These are phyloP conservation scores for Rhizopogon vulgaris DNA, from an alignment of 768 basidiomycete species.

Conservation along the genomic window DNA sequence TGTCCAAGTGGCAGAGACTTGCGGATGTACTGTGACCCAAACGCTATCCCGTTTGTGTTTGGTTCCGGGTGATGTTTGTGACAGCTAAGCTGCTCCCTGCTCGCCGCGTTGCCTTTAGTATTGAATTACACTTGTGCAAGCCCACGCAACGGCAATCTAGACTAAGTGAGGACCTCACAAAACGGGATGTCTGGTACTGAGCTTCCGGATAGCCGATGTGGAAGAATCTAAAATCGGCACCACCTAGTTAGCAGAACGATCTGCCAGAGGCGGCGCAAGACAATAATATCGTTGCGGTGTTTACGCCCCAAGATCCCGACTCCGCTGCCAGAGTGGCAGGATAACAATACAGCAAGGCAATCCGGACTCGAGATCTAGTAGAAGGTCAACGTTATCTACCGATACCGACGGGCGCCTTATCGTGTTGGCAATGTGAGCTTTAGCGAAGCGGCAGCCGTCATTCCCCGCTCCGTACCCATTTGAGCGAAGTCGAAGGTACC, in stretches of 20 bases:
- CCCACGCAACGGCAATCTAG: too few species aligned
- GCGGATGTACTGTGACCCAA: constrained; percentile 20
- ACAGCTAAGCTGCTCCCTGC: neutral
- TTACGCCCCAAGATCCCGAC: too few species aligned
- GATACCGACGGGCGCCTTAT: neutral
- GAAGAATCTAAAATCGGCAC: too few species aligned
- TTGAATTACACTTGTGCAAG: neutral
- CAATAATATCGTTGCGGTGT: too few species aligned
- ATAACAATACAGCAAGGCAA: neutral
- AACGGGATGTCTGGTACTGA: neutral
- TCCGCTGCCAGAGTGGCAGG: too few species aligned
- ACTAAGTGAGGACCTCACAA: neutral
- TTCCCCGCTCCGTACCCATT: neutral
- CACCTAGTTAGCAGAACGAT: too few species aligned
- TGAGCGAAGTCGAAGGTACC: neutral
- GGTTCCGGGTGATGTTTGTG: neutral
- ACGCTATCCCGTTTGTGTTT: neutral
- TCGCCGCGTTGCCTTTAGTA: neutral
- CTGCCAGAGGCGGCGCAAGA: too few species aligned
- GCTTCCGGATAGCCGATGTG: too few species aligned
- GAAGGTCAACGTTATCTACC: neutral
- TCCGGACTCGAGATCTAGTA: neutral
- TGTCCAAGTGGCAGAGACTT: constrained; percentile 18
- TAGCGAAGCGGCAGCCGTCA: neutral
- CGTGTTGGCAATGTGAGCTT: too few species aligned